Evolutionary conservation across 768 basidiomycete species (phyloP), one percentile per base, ranked within the genome.

Genomic region (Filobasidium floriforme): DNA sequence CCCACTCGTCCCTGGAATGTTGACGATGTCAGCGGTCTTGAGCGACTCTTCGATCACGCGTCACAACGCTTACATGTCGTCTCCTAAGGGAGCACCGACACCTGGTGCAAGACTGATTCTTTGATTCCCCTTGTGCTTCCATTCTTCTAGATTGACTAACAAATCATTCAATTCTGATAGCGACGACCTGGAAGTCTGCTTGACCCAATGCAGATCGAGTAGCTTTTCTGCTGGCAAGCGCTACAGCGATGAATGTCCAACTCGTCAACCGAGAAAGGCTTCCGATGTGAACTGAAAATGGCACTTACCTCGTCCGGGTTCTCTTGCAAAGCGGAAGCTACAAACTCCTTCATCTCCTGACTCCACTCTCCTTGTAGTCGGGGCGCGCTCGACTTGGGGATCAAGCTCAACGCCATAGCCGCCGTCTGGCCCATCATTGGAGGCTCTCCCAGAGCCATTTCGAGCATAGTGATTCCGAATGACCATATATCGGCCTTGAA

Each of bases 401-500:
- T 92, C 68, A 96, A 82, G 73, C 90, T 88, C 81, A 98, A 88
- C 37, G 92, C 92, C 77, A 89, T 85, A 59, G 87, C 87, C 72
- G 90, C 90, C 62, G 85, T 81, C 73, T 93, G 81, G 74, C 92
- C 88, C 15, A 89, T 85, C 79, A 97, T 88, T 3, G 96, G 96
- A 18, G 93, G 96, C 66, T 87, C 87, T n/a, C 96, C 96, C 75
- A 90, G 92, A 71, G 88, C 86, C 87, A 97, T 94, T 78, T 99
- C 96, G 73, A 90, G 92, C 22, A 94, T 83, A 80, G 93, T 88
- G 75, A 99, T 93, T 6, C 96, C 96, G 65, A 99, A 80, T 73
- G 90, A 92, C 96, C 96, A 98, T 51, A 99, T 91, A 74, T 99
- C 96, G 1, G 94, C 96, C 77, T 96, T 98, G 61, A 89, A 89